phyloP scores from a whole-genome alignment of 441 rosid species.

The Mallotus repandus region DNA sequence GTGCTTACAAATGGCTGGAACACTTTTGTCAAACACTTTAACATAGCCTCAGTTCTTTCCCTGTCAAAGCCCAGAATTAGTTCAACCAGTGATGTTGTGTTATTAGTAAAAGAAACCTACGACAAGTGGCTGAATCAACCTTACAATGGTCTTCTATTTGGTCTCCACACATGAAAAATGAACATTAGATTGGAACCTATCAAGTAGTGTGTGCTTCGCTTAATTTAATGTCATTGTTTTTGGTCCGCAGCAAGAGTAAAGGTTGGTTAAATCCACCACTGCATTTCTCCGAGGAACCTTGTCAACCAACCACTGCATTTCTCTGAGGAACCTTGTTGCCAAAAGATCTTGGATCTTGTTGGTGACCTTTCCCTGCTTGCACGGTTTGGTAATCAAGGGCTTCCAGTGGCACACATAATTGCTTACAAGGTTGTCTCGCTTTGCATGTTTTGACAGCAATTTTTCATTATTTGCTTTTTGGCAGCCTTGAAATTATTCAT shows the following conservation, averaged over 20 bases:
- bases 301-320: no score
- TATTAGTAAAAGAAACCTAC: background rate
- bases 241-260: conserved; percentile 47
- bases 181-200: background rate
- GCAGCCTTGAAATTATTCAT: background rate
- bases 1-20: background rate
- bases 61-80: background rate
- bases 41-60: background rate
- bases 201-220: conserved; percentile 1
- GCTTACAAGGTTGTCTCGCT: conserved; percentile 54
- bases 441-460: background rate
- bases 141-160: conserved; percentile 6
- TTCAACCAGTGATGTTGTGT: background rate
- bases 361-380: conserved; percentile 88
- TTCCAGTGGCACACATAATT: conserved; percentile 74
- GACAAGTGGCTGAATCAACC: background rate
- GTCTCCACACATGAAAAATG: conserved; percentile 4
- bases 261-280: conserved; percentile 92
- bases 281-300: conserved; percentile 52
- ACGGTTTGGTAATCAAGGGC: conserved; percentile 69
- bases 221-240: background rate
- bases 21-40: background rate
- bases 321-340: conserved; percentile 88
- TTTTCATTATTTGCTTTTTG: background rate
- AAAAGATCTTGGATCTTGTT: conserved; percentile 80